Conservation (phyloP, 345 rosid genomes). For the Pseudoturritis turrita region DNA sequence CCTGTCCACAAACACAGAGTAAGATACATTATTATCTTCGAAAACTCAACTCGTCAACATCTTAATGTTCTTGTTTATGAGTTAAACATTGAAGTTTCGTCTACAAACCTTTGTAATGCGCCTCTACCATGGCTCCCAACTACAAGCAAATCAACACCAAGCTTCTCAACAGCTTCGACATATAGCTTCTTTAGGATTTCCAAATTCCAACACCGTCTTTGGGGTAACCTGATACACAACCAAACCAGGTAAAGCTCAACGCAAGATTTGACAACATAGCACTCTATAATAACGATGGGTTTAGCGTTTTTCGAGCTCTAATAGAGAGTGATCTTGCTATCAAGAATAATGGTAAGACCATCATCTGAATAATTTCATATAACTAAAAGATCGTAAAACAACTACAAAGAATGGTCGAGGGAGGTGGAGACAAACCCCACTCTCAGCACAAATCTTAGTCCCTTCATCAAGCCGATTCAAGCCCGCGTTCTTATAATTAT, state of each 20-base stretch:
- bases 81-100: background rate
- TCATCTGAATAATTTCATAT: no score
- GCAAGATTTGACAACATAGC: no score
- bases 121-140: slow-evolving; percentile 38
- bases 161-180: slow-evolving; percentile 58
- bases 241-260: background rate
- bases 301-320: no score
- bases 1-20: slow-evolving; percentile 23
- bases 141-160: slow-evolving; percentile 49
- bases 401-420: background rate
- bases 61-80: no score
- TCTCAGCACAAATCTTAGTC: slow-evolving; percentile 40
- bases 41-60: no score
- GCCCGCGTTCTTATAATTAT: slow-evolving; percentile 44
- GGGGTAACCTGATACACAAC: slow-evolving; percentile 43
- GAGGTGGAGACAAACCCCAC: slow-evolving; percentile 42
- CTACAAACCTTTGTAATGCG: slow-evolving; percentile 39
- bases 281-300: no score
- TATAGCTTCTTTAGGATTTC: slow-evolving; percentile 54
- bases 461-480: slow-evolving; percentile 40
- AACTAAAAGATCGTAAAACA: background rate
- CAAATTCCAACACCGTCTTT: slow-evolving; percentile 44
- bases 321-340: no score
- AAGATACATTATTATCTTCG: no score
- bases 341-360: no score